phyloP scores from a whole-genome alignment of 2,329 filamentous ascomycete species.

The Blumeriella jaapii region DNA sequence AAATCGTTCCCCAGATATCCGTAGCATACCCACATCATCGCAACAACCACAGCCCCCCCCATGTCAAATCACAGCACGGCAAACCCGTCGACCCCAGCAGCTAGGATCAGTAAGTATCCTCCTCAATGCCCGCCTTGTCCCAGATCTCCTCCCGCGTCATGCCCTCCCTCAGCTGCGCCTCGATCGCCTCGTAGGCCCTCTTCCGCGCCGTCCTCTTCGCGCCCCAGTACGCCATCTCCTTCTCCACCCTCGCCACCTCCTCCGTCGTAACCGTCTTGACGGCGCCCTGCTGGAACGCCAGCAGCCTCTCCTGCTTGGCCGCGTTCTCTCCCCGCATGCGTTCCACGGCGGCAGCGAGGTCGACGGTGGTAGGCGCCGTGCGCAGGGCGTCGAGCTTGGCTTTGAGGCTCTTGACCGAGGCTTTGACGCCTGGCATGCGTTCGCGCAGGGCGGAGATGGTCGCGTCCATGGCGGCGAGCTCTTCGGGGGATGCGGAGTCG shows the following conservation, averaged over 20 bases:
- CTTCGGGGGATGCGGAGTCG: conserved; percentile 35
- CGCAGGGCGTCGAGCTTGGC: conserved; percentile 30
- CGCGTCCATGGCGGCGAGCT: conserved; percentile 37
- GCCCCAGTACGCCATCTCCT: conserved; percentile 35
- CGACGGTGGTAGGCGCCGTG: conserved; percentile 37
- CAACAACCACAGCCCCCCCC: neutral
- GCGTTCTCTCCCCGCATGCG: conserved; percentile 34
- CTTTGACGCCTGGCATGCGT: conserved; percentile 35
- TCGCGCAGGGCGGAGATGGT: conserved; percentile 35
- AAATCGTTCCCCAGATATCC: neutral
- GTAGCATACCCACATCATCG: too few species aligned
- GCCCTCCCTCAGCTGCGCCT: conserved; percentile 34
- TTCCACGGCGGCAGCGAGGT: conserved; percentile 34
- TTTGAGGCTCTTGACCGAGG: conserved; percentile 36
- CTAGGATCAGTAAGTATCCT: conserved; percentile 8
- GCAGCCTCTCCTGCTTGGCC: conserved; percentile 31
- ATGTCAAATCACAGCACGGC: neutral
- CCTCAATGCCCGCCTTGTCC: conserved; percentile 28
- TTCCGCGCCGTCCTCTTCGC: conserved; percentile 23
- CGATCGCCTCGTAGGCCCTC: conserved; percentile 22
- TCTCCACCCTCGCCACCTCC: conserved; percentile 35
- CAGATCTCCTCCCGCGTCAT: conserved; percentile 37
- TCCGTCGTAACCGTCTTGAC: conserved; percentile 35
- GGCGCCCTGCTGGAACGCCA: conserved; percentile 28
- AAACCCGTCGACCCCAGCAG: neutral